Percentiles rank a stretch among this genome's conserved stretches.
These are phyloP conservation scores for Beauveria australis DNA, from an alignment of 2,329 filamentous ascomycete species.

Conservation along the genomic window DNA sequence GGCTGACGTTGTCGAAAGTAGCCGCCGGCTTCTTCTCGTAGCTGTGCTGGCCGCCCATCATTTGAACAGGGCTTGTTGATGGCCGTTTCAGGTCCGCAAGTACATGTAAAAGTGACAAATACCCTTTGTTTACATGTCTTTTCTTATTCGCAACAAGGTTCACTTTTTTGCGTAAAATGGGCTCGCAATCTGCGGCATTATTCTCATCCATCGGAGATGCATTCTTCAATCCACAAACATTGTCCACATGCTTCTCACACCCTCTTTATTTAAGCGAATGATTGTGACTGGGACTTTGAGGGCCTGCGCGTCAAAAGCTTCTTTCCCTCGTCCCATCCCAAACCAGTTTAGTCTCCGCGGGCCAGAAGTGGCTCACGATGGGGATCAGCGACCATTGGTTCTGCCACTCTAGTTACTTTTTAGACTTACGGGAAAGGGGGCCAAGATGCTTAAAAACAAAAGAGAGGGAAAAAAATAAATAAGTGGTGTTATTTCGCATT, in stretches of 20 bases:
- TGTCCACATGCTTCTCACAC: background rate
- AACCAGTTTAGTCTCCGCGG: conserved; percentile 3
- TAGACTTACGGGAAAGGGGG: too few relatives aligned
- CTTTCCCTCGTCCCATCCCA: background rate
- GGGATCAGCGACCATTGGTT: background rate
- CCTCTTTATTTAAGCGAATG: background rate
- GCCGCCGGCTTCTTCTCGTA: background rate
- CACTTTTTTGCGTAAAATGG: background rate
- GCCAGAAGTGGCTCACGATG: background rate
- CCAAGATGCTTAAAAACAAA: background rate
- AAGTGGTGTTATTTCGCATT: background rate
- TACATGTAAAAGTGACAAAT: background rate
- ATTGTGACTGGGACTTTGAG: background rate
- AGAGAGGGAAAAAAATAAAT: background rate
- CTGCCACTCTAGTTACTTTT: too few relatives aligned
- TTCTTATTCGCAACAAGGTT: background rate
- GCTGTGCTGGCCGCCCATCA: too few relatives aligned
- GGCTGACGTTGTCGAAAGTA: background rate
- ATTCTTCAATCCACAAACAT: background rate
- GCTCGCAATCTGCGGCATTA: background rate
- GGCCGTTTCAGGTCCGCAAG: too few relatives aligned
- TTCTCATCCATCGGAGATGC: background rate
- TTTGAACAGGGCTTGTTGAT: too few relatives aligned
- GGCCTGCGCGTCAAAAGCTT: background rate
- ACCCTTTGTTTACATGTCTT: background rate